Conservation (phyloP, 2,329 filamentous ascomycete species). For the Apiospora rasikravindrae region DNA sequence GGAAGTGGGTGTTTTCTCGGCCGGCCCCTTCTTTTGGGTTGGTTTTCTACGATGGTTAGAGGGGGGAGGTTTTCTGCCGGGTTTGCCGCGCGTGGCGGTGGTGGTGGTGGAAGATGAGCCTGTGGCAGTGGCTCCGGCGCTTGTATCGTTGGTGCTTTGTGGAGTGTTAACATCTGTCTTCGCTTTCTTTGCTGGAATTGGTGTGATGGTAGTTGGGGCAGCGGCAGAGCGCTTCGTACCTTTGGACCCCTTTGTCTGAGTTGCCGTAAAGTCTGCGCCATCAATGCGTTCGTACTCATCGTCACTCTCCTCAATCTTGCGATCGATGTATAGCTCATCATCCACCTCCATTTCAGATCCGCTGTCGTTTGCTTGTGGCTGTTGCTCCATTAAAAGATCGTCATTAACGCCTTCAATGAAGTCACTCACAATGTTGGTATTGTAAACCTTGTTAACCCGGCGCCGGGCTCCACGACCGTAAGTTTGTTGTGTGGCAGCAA, state of each 20-base stretch:
- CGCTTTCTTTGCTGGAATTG: slow-evolving; percentile 24
- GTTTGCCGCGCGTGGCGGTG: slow-evolving; percentile 12
- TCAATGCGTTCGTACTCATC: slow-evolving; percentile 27
- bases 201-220: slow-evolving; percentile 19
- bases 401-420: slow-evolving; percentile 35
- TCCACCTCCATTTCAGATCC: slow-evolving; percentile 35
- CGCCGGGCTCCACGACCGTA: slow-evolving; percentile 85
- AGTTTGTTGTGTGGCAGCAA: slow-evolving; percentile 70
- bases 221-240: slow-evolving; percentile 32
- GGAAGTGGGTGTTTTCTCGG: slow-evolving; percentile 12
- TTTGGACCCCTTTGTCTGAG: slow-evolving; percentile 27
- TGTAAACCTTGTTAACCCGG: slow-evolving; percentile 51
- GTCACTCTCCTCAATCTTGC: slow-evolving; percentile 29
- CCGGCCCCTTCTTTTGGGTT: slow-evolving; percentile 20
- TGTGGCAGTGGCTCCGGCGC: not conserved
- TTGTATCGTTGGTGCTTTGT: slow-evolving; percentile 24
- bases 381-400: slow-evolving; percentile 27
- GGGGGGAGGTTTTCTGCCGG: not conserved
- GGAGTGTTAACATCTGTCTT: slow-evolving; percentile 30
- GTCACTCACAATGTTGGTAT: slow-evolving; percentile 45
- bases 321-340: slow-evolving; percentile 36
- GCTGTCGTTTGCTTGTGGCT: slow-evolving; percentile 32
- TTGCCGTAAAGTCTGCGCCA: slow-evolving; percentile 11
- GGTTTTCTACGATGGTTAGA: not conserved
- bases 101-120: not conserved